A percentile compares a stretch with the other conserved stretches of the same genome.
Evolutionary conservation across 371 early-diverging fungal species (phyloP).

Genomic region (Mortierella sp.): DNA sequence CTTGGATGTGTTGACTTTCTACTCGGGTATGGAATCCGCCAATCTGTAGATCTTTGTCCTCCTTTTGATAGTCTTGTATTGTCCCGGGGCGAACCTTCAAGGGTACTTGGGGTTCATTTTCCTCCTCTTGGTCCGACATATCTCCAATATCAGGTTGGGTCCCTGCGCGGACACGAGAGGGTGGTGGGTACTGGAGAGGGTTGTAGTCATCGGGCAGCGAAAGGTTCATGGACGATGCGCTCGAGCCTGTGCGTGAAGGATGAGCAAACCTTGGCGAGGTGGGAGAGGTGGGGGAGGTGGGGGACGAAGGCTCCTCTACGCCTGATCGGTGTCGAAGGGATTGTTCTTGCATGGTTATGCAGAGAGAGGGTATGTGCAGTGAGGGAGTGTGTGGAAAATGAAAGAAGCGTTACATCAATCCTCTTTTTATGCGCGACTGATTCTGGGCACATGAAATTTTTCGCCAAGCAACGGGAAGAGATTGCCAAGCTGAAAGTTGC

Average conservation of each 20-base stretch:
- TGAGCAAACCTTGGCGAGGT: conserved; percentile 18
- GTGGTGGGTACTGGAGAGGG: conserved; percentile 52
- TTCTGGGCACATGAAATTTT: too few relatives aligned
- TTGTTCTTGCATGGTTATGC: conserved; percentile 12
- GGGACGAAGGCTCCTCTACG: too few relatives aligned
- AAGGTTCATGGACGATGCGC: conserved; percentile 18
- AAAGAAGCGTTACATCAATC: too few relatives aligned
- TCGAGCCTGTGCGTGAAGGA: conserved; percentile 20
- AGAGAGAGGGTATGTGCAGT: too few relatives aligned
- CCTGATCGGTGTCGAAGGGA: background rate
- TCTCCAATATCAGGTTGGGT: conserved; percentile 20
- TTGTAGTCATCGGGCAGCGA: conserved; percentile 47
- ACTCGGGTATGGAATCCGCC: conserved; percentile 16
- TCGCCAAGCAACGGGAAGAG: too few relatives aligned
- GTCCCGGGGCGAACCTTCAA: background rate
- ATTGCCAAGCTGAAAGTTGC: too few relatives aligned
- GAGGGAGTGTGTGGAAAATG: too few relatives aligned
- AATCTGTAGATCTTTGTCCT: conserved; percentile 14
- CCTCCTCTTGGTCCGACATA: conserved; percentile 34
- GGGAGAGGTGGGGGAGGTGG: conserved; percentile 1
- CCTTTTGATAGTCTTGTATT: background rate
- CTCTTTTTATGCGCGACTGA: too few relatives aligned
- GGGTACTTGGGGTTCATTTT: background rate
- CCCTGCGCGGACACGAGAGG: conserved; percentile 42
- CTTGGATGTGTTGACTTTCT: conserved; percentile 34